phyloP scores from a whole-genome alignment of 2,329 filamentous ascomycete species.

The Phialophora verrucosa region DNA sequence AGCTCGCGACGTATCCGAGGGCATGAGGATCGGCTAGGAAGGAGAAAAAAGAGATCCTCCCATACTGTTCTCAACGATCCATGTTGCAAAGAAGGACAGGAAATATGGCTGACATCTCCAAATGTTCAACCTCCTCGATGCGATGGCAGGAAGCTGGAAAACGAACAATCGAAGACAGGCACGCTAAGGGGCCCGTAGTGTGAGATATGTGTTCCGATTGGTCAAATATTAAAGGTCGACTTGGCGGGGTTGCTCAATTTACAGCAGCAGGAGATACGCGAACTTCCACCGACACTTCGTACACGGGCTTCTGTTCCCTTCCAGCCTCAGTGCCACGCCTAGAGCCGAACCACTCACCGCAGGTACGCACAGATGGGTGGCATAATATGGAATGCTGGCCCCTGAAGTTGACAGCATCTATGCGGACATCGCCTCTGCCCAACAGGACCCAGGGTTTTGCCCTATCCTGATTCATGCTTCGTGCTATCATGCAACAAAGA shows the following conservation, averaged over 20 bases:
- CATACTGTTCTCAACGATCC: neutral
- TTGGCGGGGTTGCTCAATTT: neutral
- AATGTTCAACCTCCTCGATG: neutral
- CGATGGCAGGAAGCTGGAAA: neutral
- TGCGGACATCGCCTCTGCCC: too few species aligned
- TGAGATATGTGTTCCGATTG: neutral
- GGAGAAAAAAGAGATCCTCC: neutral
- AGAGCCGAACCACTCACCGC: too few species aligned
- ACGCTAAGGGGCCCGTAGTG: neutral
- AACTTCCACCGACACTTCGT: too few species aligned
- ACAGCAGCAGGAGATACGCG: too few species aligned
- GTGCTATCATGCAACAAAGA: too few species aligned
- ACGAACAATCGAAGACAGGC: neutral
- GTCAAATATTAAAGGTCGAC: neutral
- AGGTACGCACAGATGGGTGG: too few species aligned
- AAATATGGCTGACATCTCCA: neutral
- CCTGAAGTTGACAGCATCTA: too few species aligned
- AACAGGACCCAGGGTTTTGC: too few species aligned
- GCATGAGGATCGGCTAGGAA: slow-evolving; percentile 33
- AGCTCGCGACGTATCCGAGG: slow-evolving; percentile 7
- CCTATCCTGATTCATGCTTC: too few species aligned
- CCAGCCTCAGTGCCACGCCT: too few species aligned
- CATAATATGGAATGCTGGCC: too few species aligned
- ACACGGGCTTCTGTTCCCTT: too few species aligned
- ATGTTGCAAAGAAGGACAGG: neutral